These are phyloP conservation scores for Nothomitra cinnamomea DNA, from an alignment of 2,329 filamentous ascomycete species.

Conservation along the genomic window DNA sequence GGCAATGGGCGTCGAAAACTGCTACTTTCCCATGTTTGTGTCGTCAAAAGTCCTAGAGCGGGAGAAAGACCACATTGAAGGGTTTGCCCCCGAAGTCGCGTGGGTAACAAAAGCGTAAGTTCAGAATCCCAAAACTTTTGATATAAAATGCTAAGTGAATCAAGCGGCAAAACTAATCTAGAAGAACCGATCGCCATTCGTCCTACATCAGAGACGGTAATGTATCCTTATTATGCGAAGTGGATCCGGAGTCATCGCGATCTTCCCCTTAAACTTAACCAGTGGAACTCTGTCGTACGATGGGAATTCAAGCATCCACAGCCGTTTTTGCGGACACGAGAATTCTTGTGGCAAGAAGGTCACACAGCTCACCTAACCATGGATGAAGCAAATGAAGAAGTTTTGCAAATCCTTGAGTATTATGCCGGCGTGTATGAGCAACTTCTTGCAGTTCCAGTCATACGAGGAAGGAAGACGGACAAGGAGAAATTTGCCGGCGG, in stretches of 20 bases:
- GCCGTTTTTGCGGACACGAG: slow-evolving; percentile 75
- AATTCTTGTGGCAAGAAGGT: slow-evolving; percentile 97
- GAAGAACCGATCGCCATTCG: slow-evolving; percentile 62
- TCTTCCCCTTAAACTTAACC: slow-evolving; percentile 82
- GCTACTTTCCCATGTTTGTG: slow-evolving; percentile 92
- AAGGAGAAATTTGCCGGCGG: slow-evolving; percentile 97
- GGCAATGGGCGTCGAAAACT: slow-evolving; percentile 81
- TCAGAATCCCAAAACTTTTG: slow-evolving; percentile 13
- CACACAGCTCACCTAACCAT: slow-evolving; percentile 85
- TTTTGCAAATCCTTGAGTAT: slow-evolving; percentile 80
- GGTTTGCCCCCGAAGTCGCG: slow-evolving; percentile 86
- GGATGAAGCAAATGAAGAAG: slow-evolving; percentile 65
- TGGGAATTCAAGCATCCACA: slow-evolving; percentile 94
- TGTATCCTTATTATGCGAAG: slow-evolving; percentile 92
- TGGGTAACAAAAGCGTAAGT: slow-evolving; percentile 73
- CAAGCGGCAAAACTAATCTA: slow-evolving; percentile 75
- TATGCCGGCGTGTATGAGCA: slow-evolving; percentile 89
- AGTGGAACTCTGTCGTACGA: slow-evolving; percentile 91
- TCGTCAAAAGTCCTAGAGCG: slow-evolving; percentile 69
- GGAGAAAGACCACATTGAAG: slow-evolving; percentile 94
- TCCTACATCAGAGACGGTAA: slow-evolving; percentile 59
- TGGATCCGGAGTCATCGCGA: slow-evolving; percentile 96
- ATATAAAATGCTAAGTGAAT: slow-evolving; percentile 6
- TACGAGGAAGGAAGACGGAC: slow-evolving; percentile 87
- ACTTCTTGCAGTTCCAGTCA: slow-evolving; percentile 83